These are phyloP conservation scores for Hura crepitans DNA, from an alignment of 441 rosid species.

Conservation along the genomic window DNA sequence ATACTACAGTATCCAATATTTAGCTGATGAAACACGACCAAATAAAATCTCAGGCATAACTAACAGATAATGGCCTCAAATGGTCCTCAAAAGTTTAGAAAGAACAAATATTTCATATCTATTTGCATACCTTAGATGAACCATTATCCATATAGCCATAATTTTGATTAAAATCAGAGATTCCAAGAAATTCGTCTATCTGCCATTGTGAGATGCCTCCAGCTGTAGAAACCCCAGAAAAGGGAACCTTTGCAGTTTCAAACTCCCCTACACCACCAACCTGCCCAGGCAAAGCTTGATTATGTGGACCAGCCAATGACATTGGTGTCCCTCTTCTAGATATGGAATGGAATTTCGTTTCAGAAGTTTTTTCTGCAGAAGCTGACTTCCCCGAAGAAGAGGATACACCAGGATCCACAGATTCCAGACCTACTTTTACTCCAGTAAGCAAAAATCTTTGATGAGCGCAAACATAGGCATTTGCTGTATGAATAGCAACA, in stretches of 20 bases:
- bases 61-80: neutral
- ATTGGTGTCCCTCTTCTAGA: constrained; percentile 34
- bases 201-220: constrained; percentile 70
- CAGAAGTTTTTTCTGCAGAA: constrained; percentile 38
- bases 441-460: constrained; percentile 91
- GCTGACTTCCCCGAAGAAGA: constrained; percentile 48
- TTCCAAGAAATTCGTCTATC: constrained; percentile 65
- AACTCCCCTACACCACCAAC: constrained; percentile 29
- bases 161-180: constrained; percentile 53
- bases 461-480: constrained; percentile 66
- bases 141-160: constrained; percentile 61
- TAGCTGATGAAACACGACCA: neutral
- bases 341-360: constrained; percentile 32
- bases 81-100: neutral
- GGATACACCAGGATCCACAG: constrained; percentile 41
- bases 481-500: constrained; percentile 68
- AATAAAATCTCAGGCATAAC: neutral
- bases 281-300: constrained; percentile 31
- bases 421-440: constrained; percentile 80
- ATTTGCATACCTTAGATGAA: constrained; percentile 61
- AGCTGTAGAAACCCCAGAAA: constrained; percentile 54
- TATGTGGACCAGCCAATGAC: constrained; percentile 26
- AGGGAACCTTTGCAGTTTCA: constrained; percentile 35
- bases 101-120: neutral
- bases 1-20: neutral